These are phyloP conservation scores for Alternaria sp. DNA, from an alignment of 2,329 filamentous ascomycete genomes.

Conservation along the genomic window DNA sequence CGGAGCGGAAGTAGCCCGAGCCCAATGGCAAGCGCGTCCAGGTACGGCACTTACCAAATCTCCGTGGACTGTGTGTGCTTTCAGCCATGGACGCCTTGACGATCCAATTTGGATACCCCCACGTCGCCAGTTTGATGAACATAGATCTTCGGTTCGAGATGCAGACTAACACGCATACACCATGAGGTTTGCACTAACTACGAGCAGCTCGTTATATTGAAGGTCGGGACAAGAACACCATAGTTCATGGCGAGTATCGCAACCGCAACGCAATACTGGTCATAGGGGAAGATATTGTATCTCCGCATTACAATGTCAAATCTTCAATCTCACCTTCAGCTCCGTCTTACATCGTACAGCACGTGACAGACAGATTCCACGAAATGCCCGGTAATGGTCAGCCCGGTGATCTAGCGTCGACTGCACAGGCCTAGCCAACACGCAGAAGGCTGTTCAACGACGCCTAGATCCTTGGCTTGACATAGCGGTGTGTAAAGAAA, in stretches of 20 bases:
- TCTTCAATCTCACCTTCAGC: neutral
- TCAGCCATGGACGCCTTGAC: neutral
- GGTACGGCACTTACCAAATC: neutral
- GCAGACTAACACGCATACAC: neutral
- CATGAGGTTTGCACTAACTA: neutral
- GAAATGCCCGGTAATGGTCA: neutral
- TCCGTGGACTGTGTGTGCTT: neutral
- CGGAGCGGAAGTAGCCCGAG: neutral
- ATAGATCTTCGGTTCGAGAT: neutral
- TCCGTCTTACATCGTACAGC: neutral
- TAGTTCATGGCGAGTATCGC: neutral
- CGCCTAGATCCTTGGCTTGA: neutral
- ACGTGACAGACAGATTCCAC: neutral
- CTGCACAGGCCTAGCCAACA: neutral
- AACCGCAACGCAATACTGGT: neutral
- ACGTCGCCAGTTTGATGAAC: neutral
- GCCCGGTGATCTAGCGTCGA: neutral
- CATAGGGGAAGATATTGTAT: neutral
- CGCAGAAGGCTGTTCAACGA: neutral
- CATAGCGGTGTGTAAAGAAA: neutral
- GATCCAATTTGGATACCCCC: neutral
- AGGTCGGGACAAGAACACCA: neutral
- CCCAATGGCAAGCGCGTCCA: too few species aligned
- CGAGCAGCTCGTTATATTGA: neutral
- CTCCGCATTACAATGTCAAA: neutral